Evolutionary conservation across 1,284 basidiomycete species (phyloP).

Genomic region (Naganishia albida): DNA sequence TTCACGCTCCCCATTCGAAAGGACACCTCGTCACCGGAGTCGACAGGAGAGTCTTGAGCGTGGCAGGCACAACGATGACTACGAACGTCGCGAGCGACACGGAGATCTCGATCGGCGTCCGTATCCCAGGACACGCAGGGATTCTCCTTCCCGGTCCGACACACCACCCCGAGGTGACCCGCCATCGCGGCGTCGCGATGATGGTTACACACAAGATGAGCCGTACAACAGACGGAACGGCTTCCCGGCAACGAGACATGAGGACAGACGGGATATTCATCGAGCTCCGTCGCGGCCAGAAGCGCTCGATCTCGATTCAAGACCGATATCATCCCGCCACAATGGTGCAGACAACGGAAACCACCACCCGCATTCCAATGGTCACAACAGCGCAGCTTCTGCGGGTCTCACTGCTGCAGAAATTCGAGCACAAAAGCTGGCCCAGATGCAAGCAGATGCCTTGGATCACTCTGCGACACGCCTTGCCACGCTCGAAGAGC

Average conservation of each 20-base stretch:
- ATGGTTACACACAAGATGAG: not conserved
- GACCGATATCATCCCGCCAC: constrained; percentile 34
- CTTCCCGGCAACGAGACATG: not conserved
- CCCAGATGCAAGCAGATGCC: constrained; percentile 80
- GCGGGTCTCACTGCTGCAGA: constrained; percentile 36
- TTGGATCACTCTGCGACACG: constrained; percentile 56
- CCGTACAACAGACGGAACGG: not conserved
- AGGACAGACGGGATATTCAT: not conserved
- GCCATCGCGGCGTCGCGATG: not conserved
- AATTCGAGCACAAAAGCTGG: constrained; percentile 72
- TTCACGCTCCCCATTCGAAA: constrained; percentile 19
- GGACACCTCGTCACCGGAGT: not conserved
- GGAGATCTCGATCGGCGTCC: not conserved
- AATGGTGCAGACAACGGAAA: constrained; percentile 38
- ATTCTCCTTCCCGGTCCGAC: constrained; percentile 10
- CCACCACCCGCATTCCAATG: not conserved
- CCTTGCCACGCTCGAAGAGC: constrained; percentile 40
- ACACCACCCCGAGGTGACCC: constrained; percentile 11
- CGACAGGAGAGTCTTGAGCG: not conserved
- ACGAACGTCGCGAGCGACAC: not conserved
- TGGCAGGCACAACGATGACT: not conserved
- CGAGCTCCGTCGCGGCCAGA: not conserved
- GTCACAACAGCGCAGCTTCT: not conserved
- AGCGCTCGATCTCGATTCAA: constrained; percentile 8
- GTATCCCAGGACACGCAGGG: not conserved